Evolutionary conservation across 345 rosid genomes (phyloP), one percentile per base, ranked within the genome.

Genomic region (Atalantia buxifolia): DNA sequence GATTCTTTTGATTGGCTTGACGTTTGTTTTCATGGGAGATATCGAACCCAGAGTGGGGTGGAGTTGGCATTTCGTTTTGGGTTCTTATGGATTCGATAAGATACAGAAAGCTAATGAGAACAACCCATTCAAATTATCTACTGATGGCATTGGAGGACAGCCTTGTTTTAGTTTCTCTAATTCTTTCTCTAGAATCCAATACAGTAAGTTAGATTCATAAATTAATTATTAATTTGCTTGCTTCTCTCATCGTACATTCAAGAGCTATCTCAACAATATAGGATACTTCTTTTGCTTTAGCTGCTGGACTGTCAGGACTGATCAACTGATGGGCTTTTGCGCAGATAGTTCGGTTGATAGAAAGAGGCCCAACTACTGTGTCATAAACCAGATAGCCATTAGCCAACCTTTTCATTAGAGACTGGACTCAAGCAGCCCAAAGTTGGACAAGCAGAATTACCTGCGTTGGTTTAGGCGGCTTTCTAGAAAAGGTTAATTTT

Each of bases 121-220:
- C 36, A 66, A 36, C 70, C 80, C 82, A 82, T 80, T 66, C 77
- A 69, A 74, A 79, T 78, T 42, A 82, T 62, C 79, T 63, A 70
- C 72, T 21, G 18, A 19, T 28, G 3, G 71, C 56, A 45, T 66
- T 10, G 82, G 31, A 48, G 68, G 50, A 13, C 50, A 69, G 30
- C 60, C 40, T 36, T n/a, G 4, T 24, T 66, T 35, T 0, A 28
- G 48, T 75, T 48, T 30, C 4, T 30, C 19, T 19, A 45, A 13
- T 25, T 13, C 45, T 5, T 66, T 9, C 18, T 28, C 10, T 21
- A 36, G 28, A 66, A 75, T 59, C 31, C 3, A 57, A 18, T 31
- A 27, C 18, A 18, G 18, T 45, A 45, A 76, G 38, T 65, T 12
- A 45, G 79, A 77, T 83, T 74, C 79, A 70, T 42, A 33, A 61